Conservation (phyloP, 2,329 filamentous ascomycete genomes). For the Helotiales sp. region DNA sequence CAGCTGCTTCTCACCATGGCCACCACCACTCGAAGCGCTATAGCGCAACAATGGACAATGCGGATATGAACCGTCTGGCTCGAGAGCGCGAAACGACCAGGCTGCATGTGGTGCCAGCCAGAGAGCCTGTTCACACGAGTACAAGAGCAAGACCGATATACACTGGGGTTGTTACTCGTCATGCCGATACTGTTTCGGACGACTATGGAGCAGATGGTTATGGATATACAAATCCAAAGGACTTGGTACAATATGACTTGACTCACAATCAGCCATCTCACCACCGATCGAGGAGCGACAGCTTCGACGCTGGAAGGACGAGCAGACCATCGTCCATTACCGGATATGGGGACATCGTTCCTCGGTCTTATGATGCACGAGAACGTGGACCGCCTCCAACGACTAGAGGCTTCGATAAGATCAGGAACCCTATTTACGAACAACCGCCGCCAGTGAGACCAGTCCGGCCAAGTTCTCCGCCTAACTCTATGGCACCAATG, state of each 20-base stretch:
- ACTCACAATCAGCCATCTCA: slow-evolving; percentile 52
- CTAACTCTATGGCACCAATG: slow-evolving; percentile 35
- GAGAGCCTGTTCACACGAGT: slow-evolving; percentile 34
- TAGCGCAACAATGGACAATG: slow-evolving; percentile 55
- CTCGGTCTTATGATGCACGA: slow-evolving; percentile 48
- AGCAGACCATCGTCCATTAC: slow-evolving; percentile 39
- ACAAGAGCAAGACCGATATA: slow-evolving; percentile 34
- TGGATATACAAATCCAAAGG: slow-evolving; percentile 67
- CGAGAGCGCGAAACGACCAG: slow-evolving; percentile 33
- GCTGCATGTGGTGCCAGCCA: slow-evolving; percentile 30
- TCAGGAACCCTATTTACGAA: slow-evolving; percentile 55
- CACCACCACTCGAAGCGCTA: slow-evolving; percentile 47
- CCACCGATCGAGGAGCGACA: slow-evolving; percentile 55
- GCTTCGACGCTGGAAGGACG: slow-evolving; percentile 53
- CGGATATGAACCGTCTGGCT: slow-evolving; percentile 47
- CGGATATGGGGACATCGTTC: slow-evolving; percentile 38
- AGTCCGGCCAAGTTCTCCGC: slow-evolving; percentile 45
- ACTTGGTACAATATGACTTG: slow-evolving; percentile 65
- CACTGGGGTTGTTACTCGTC: slow-evolving; percentile 42
- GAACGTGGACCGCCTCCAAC: slow-evolving; percentile 64
- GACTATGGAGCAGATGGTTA: slow-evolving; percentile 65
- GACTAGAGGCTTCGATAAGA: slow-evolving; percentile 73
- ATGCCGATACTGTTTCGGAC: slow-evolving; percentile 49
- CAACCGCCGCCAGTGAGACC: slow-evolving; percentile 51
- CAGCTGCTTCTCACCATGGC: slow-evolving; percentile 59